Conservation (phyloP, 2,329 filamentous ascomycete genomes). For the Xylaria digitata region DNA sequence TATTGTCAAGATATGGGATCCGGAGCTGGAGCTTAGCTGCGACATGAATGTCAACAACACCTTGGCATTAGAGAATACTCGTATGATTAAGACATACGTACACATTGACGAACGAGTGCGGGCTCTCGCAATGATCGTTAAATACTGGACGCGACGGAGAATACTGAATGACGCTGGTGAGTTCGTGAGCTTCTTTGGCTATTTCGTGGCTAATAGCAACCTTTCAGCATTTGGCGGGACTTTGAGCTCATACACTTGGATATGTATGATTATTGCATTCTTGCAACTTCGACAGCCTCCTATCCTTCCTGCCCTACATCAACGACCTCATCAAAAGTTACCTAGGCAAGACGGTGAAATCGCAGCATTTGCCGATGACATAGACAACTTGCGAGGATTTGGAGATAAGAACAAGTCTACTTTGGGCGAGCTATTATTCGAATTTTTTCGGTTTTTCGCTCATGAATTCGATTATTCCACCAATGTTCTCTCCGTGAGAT, state of each 20-base stretch:
- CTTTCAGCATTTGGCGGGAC: slow-evolving; percentile 85
- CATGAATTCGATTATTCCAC: slow-evolving; percentile 93
- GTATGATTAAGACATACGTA: slow-evolving; percentile 98
- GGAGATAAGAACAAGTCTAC: slow-evolving; percentile 84
- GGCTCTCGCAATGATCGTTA: slow-evolving; percentile 94
- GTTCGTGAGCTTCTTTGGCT: slow-evolving; percentile 49
- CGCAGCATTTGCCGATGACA: slow-evolving; percentile 87
- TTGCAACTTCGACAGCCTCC: slow-evolving; percentile 87
- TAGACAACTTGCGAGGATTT: slow-evolving; percentile 78
- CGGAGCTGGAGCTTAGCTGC: slow-evolving; percentile 86
- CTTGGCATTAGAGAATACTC: slow-evolving; percentile 91
- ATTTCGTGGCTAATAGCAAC: slow-evolving; percentile 16
- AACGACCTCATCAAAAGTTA: slow-evolving; percentile 71
- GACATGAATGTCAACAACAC: slow-evolving; percentile 99
- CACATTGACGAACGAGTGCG: slow-evolving; percentile 91
- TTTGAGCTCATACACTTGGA: slow-evolving; percentile 98
- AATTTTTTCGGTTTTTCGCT: slow-evolving; percentile 95
- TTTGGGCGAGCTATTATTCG: slow-evolving; percentile 86
- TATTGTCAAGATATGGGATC: slow-evolving; percentile 99
- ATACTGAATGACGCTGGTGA: slow-evolving; percentile 96
- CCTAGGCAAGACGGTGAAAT: slow-evolving; percentile 72
- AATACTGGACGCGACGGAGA: slow-evolving; percentile 94
- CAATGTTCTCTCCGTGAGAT: slow-evolving; percentile 83
- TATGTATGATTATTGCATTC: slow-evolving; percentile 97
- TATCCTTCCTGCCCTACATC: slow-evolving; percentile 86